phyloP scores from a whole-genome alignment of 306 rosid genomes.

The Oemleria cerasiformis region DNA sequence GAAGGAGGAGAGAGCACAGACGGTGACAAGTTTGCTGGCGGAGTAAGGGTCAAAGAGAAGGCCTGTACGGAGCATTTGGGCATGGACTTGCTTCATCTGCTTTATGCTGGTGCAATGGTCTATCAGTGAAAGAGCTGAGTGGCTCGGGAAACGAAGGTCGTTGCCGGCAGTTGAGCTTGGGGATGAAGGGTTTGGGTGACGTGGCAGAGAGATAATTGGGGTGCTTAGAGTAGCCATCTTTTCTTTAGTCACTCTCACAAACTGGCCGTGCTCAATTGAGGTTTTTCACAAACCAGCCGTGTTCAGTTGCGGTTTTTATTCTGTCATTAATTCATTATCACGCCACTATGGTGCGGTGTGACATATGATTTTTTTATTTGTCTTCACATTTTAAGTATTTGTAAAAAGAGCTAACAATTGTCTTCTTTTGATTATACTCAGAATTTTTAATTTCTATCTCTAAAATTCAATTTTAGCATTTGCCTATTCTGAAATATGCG shows the following conservation, averaged over 20 bases:
- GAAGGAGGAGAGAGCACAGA: conserved; percentile 32
- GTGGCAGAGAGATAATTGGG: conserved; percentile 25
- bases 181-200: conserved; percentile 13
- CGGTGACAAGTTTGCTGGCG: conserved; percentile 49
- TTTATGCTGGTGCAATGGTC: conserved; percentile 34
- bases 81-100: conserved; percentile 56
- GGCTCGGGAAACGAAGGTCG: conserved; percentile 24
- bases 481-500: too few relatives aligned
- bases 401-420: too few relatives aligned
- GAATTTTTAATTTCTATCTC: too few relatives aligned
- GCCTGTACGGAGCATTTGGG: conserved; percentile 54
- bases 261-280: neutral
- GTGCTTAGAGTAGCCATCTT: conserved; percentile 32
- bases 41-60: conserved; percentile 43
- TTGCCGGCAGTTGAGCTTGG: conserved; percentile 15
- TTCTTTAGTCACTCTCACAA: neutral
- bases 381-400: too few relatives aligned
- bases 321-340: too few relatives aligned
- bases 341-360: too few relatives aligned
- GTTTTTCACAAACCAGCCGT: neutral
- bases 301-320: too few relatives aligned
- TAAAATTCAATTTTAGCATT: too few relatives aligned
- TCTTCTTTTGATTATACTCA: too few relatives aligned
- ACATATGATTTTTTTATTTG: too few relatives aligned
- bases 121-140: conserved; percentile 19